phyloP scores from a whole-genome alignment of 371 early-diverging fungal species.

The Actinomucor elegans region DNA sequence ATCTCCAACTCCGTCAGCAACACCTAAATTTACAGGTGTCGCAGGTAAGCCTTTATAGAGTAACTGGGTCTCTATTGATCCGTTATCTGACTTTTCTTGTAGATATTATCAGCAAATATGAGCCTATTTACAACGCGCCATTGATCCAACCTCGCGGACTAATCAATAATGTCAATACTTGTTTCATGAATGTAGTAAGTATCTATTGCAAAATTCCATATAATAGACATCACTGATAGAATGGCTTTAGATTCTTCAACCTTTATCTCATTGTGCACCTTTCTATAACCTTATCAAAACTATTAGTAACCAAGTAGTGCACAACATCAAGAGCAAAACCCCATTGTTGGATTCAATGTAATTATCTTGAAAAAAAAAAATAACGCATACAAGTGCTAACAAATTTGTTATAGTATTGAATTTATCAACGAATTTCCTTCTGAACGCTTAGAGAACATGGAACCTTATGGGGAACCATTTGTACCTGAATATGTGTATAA shows the following conservation, averaged over 20 bases:
- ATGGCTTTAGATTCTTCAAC: constrained; percentile 70
- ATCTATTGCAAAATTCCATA: background rate
- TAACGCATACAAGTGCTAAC: background rate
- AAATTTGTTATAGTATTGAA: constrained; percentile 54
- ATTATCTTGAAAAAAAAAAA: constrained; percentile 12
- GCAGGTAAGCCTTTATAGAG: constrained; percentile 24
- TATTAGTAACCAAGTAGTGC: constrained; percentile 64
- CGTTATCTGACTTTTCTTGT: constrained; percentile 3
- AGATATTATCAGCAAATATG: constrained; percentile 57
- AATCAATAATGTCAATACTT: constrained; percentile 94
- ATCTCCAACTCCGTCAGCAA: constrained; percentile 14
- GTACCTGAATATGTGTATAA: constrained; percentile 93
- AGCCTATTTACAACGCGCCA: constrained; percentile 48
- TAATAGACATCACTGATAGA: background rate
- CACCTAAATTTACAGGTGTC: constrained; percentile 52
- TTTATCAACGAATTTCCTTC: constrained; percentile 76
- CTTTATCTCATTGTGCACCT: constrained; percentile 84
- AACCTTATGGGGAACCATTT: constrained; percentile 76
- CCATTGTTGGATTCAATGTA: constrained; percentile 85
- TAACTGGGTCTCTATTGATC: background rate
- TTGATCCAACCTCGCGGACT: constrained; percentile 87
- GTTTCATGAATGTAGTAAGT: constrained; percentile 92
- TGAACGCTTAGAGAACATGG: constrained; percentile 35
- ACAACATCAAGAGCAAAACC: constrained; percentile 72
- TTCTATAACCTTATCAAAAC: constrained; percentile 82